These are phyloP conservation scores for Quercus gilva DNA, from an alignment of 306 rosid genomes.

Conservation along the genomic window DNA sequence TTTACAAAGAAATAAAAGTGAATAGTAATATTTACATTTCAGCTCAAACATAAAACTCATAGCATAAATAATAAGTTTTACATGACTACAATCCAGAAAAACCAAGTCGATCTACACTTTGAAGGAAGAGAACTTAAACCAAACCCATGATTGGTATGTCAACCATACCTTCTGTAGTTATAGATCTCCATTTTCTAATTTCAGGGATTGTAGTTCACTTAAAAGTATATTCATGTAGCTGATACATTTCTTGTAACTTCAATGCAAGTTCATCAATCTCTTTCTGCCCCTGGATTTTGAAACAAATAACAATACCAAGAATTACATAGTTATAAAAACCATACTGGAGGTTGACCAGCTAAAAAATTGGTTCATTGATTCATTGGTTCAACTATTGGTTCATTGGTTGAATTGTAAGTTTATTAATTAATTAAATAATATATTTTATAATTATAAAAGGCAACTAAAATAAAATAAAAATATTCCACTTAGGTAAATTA, in stretches of 20 bases:
- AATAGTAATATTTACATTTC: not conserved
- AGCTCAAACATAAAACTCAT: not conserved
- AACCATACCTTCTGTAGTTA: conserved; percentile 44
- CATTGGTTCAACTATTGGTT: too few species aligned
- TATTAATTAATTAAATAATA: too few species aligned
- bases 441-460: too few species aligned
- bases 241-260: conserved; percentile 43
- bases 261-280: conserved; percentile 35
- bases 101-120: not conserved
- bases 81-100: not conserved
- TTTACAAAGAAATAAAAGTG: not conserved
- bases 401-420: too few species aligned
- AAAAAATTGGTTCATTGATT: too few species aligned
- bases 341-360: too few species aligned
- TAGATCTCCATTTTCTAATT: conserved; percentile 33
- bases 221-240: conserved; percentile 35
- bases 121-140: not conserved
- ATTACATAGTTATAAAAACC: too few species aligned
- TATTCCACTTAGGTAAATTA: too few species aligned
- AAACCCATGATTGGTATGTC: not conserved
- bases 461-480: too few species aligned
- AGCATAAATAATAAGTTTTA: not conserved
- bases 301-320: not conserved
- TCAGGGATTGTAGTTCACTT: conserved; percentile 45
- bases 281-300: conserved; percentile 37